phyloP scores from a whole-genome alignment of 2,329 filamentous ascomycete genomes.

The Aspergillus ochraceoroseus region DNA sequence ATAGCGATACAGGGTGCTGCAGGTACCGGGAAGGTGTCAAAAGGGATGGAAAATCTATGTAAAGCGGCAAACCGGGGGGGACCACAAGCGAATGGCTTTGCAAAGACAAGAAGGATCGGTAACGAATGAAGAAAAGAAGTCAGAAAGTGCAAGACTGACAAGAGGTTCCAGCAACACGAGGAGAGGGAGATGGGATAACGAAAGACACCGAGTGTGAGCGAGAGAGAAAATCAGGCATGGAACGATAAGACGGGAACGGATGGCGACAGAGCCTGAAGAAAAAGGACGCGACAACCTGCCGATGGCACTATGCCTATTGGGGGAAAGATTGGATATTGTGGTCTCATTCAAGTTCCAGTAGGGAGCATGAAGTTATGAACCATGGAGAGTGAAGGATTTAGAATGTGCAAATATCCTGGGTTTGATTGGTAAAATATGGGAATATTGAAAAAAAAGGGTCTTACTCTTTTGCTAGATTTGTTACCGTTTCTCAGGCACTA shows the following conservation, averaged over 20 bases:
- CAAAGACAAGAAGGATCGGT: not conserved
- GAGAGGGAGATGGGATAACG: constrained; percentile 5
- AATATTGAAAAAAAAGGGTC: no score
- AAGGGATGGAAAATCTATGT: not conserved
- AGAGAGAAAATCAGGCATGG: no score
- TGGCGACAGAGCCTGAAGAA: constrained; percentile 14
- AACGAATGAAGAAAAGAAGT: constrained; percentile 17
- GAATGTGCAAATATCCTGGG: no score
- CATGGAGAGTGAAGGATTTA: no score
- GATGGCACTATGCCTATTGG: constrained; percentile 12
- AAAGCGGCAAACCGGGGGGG: not conserved
- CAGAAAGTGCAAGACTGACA: constrained; percentile 6
- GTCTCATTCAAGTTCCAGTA: not conserved
- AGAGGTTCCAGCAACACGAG: not conserved
- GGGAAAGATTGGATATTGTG: constrained; percentile 3
- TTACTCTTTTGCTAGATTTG: no score
- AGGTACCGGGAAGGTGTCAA: not conserved
- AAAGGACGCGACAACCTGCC: constrained; percentile 19
- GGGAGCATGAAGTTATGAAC: no score
- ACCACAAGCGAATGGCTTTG: constrained; percentile 13
- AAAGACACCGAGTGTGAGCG: no score
- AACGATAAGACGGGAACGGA: constrained; percentile 23
- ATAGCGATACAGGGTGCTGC: constrained; percentile 4
- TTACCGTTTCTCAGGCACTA: no score
- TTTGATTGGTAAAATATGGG: no score